Percentiles rank a stretch among this genome's conserved stretches.
phyloP scores from a whole-genome alignment of 495 filamentous ascomycete genomes.

The Penicillium dipodomyicola region DNA sequence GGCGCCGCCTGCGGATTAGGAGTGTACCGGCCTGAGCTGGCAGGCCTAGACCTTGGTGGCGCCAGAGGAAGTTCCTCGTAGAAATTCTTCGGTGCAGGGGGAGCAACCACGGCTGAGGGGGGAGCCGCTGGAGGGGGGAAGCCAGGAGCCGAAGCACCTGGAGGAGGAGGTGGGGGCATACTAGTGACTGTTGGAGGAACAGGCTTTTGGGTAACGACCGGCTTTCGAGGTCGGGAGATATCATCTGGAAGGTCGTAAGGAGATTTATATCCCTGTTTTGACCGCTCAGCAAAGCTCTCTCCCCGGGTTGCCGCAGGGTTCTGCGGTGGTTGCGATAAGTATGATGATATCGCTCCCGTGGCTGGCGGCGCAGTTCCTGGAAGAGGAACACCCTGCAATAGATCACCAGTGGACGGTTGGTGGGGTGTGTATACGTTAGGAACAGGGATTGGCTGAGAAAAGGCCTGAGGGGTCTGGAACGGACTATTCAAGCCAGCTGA shows the following conservation, averaged over 20 bases:
- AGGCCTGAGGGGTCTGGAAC: conserved; percentile 32
- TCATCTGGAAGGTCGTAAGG: conserved; percentile 96
- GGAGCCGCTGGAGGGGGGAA: conserved; percentile 31
- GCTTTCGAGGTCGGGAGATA: conserved; percentile 65
- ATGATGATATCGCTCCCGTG: conserved; percentile 37
- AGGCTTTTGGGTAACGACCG: conserved; percentile 40
- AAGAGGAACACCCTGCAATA: conserved; percentile 33
- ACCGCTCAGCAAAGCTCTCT: conserved; percentile 82
- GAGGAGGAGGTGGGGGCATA: conserved; percentile 44
- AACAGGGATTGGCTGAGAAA: conserved; percentile 20
- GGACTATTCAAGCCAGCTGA: conserved; percentile 29
- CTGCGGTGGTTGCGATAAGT: conserved; percentile 38
- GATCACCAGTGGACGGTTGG: conserved; percentile 44
- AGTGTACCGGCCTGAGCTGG: conserved; percentile 52
- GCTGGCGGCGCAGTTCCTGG: conserved; percentile 29
- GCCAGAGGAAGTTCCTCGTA: conserved; percentile 86
- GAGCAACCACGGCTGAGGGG: conserved; percentile 30
- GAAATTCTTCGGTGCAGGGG: conserved; percentile 54
- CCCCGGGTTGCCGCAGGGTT: conserved; percentile 42
- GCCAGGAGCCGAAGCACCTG: conserved; percentile 48
- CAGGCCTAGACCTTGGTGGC: conserved; percentile 51
- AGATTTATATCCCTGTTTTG: conserved; percentile 87
- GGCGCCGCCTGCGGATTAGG: conserved; percentile 37
- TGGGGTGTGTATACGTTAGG: conserved; percentile 41
- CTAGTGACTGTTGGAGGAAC: conserved; percentile 24